Conservation (phyloP, 345 rosid genomes). For the Eucalyptus grandis region DNA sequence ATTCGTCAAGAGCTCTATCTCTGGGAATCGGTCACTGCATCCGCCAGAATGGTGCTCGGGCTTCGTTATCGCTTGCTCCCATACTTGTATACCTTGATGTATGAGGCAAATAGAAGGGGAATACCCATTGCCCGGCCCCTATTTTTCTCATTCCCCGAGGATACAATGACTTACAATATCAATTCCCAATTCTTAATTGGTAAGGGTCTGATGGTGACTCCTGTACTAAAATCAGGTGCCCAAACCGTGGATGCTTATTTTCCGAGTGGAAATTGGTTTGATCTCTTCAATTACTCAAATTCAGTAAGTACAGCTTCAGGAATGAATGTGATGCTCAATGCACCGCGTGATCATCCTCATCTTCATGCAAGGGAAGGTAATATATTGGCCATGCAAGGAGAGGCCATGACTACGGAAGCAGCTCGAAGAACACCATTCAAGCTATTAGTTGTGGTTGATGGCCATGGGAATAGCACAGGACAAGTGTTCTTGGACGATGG, state of each 20-base stretch:
- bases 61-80: too few species aligned
- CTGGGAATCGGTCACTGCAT: too few species aligned
- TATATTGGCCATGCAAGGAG: constrained; percentile 65
- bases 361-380: constrained; percentile 54
- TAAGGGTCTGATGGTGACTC: constrained; percentile 50
- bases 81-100: too few species aligned
- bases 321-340: constrained; percentile 17
- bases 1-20: too few species aligned
- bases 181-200: constrained; percentile 47
- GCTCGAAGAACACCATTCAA: constrained; percentile 41
- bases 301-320: constrained; percentile 19
- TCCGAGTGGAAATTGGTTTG: constrained; percentile 65
- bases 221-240: constrained; percentile 23
- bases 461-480: constrained; percentile 5
- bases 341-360: constrained; percentile 45
- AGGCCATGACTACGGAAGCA: constrained; percentile 41
- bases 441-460: constrained; percentile 36
- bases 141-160: constrained; percentile 62
- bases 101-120: constrained; percentile 7
- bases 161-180: constrained; percentile 35
- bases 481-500: too few species aligned
- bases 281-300: constrained; percentile 46
- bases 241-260: constrained; percentile 38
- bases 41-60: too few species aligned
- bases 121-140: constrained; percentile 68